phyloP scores from a whole-genome alignment of 1,139 yeast species.

The Blastobotrys serpentis region DNA sequence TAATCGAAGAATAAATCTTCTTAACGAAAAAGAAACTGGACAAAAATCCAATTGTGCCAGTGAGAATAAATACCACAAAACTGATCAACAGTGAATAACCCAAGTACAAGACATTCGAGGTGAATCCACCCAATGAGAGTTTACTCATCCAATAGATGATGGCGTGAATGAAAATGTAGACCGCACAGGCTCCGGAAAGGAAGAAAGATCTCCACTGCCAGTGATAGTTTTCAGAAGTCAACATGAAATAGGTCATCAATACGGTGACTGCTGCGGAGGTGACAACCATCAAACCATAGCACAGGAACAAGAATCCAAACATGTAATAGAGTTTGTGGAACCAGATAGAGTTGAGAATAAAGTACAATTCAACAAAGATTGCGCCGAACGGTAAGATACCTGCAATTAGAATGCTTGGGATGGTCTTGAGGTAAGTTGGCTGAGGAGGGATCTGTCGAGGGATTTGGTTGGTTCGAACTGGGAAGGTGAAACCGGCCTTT shows the following conservation, averaged over 20 bases:
- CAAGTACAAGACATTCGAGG: slow-evolving; percentile 73
- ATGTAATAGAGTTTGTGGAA: slow-evolving; percentile 90
- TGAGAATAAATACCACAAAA: slow-evolving; percentile 68
- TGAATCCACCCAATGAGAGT: slow-evolving; percentile 72
- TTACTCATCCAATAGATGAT: slow-evolving; percentile 48
- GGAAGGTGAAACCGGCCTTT: slow-evolving; percentile 57
- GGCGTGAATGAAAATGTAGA: slow-evolving; percentile 83
- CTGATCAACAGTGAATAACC: slow-evolving; percentile 84
- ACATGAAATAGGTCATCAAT: slow-evolving; percentile 75
- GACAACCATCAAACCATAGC: slow-evolving; percentile 74
- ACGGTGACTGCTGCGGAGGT: slow-evolving; percentile 82
- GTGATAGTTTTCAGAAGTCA: slow-evolving; percentile 87
- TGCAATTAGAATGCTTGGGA: slow-evolving; percentile 68
- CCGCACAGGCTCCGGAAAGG: slow-evolving; percentile 85
- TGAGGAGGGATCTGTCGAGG: slow-evolving; percentile 94
- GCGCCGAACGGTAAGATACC: slow-evolving; percentile 96
- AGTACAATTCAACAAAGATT: slow-evolving; percentile 91
- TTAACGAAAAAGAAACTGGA: slow-evolving; percentile 73
- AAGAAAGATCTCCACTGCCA: slow-evolving; percentile 97
- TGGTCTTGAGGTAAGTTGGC: slow-evolving; percentile 74
- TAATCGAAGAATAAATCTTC: slow-evolving; percentile 78
- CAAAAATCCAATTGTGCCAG: slow-evolving; percentile 86
- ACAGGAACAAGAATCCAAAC: slow-evolving; percentile 95
- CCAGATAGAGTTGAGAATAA: slow-evolving; percentile 86
- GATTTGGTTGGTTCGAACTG: slow-evolving; percentile 85